Evolutionary conservation across 352 stramenopile genomes (phyloP), one percentile per base, ranked within the genome.

Genomic region (Phytophthora meadii): DNA sequence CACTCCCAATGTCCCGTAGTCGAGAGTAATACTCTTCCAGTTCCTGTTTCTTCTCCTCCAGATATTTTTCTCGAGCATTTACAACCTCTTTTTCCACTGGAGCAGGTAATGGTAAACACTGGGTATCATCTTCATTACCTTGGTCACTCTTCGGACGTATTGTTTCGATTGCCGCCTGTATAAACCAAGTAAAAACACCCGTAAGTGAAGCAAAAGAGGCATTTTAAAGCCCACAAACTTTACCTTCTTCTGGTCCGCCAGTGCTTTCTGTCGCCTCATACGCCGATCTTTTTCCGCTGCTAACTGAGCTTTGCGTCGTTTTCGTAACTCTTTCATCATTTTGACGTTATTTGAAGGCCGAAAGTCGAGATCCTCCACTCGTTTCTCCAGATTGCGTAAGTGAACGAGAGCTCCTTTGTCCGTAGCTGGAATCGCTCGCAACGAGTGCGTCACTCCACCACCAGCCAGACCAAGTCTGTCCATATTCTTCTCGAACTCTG

Each of bases 251-350:
- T 84, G 65, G 12, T 84, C 71, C 11, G 64, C 75, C 7, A 74
- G 41, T 1, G 79, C 71, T 47, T 83, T 85, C 36, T 79, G 73
- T 24, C 80, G 68, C 27, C 82, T 72, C 54, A 84, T 70, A 10
- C 79, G 70, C 4, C 82, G 77, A 50, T 93, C 84, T 22, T 89
- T 90, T 49, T 92, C 82, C 17, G 81, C 82, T 48, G 74, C 81
- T 2, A 90, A 55, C 45, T 93, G 84, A 12, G 80, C 74, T 58
- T 88, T 86, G 8, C 82, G 76, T n/a, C 81, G 70, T 45, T 82
- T 81, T 22, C 82, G 82, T 1, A 93, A 68, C 32, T 93, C 84
- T 62, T 90, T 92, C 84, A 93, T 92, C 84, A 93, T 93, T 58
- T 92, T 82, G 17, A 92, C 45, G 46, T 93, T 93, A 61, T 86